Evolutionary conservation across 495 filamentous ascomycete genomes (phyloP).

Genomic region (Hamigera avellanea): DNA sequence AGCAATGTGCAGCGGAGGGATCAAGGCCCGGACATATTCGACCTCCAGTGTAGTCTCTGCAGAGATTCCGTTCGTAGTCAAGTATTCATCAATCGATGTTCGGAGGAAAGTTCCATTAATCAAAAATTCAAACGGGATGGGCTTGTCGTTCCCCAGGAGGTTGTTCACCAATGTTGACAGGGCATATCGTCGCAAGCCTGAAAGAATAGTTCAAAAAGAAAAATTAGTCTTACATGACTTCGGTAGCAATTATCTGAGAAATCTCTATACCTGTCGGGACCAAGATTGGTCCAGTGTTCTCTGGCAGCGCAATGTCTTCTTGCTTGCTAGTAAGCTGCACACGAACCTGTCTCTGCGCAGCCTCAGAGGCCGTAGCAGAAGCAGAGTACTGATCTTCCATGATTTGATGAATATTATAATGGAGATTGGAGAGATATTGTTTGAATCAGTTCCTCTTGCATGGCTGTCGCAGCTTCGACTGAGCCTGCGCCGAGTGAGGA

Average conservation of each 20-base stretch:
- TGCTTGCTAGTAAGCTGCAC: slow-evolving; percentile 48
- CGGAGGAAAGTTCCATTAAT: slow-evolving; percentile 84
- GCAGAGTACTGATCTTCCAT: slow-evolving; percentile 20
- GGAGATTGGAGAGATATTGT: neutral
- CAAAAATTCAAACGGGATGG: slow-evolving; percentile 92
- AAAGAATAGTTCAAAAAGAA: neutral
- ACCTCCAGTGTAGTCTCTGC: slow-evolving; percentile 75
- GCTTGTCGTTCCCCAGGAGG: slow-evolving; percentile 63
- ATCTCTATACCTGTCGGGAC: slow-evolving; percentile 54
- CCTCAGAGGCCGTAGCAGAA: slow-evolving; percentile 14
- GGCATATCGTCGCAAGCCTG: slow-evolving; percentile 77
- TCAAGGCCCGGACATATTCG: slow-evolving; percentile 83
- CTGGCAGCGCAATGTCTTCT: slow-evolving; percentile 47
- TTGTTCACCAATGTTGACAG: slow-evolving; percentile 91
- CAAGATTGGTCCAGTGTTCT: slow-evolving; percentile 49
- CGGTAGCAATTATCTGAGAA: too few relatives aligned
- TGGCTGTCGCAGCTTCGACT: slow-evolving; percentile 19
- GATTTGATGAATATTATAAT: slow-evolving; percentile 3
- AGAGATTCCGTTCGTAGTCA: slow-evolving; percentile 73
- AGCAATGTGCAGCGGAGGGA: slow-evolving; percentile 75
- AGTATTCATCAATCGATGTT: slow-evolving; percentile 79
- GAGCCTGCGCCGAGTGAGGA: slow-evolving; percentile 22
- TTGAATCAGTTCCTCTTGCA: neutral
- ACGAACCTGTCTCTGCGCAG: slow-evolving; percentile 41
- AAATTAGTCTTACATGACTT: slow-evolving; percentile 7